Evolutionary conservation across 225 moss, liverwort and hornwort genomes (phyloP).

Genomic region (Lunularia cruciata): DNA sequence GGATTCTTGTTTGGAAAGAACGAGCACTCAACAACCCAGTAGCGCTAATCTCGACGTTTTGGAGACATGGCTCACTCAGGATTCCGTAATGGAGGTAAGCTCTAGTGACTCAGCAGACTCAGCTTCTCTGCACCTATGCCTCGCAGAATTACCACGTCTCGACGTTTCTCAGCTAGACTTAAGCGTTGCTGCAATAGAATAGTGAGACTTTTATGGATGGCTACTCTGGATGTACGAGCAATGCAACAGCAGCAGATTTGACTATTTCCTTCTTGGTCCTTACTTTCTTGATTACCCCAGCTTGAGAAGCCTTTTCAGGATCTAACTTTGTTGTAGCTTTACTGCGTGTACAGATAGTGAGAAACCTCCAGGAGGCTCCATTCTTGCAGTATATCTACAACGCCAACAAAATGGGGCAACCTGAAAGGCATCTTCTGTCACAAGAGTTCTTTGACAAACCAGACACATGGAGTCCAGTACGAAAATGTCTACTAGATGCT

Average conservation of each 20-base stretch:
- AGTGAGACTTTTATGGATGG: neutral
- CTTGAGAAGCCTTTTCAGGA: neutral
- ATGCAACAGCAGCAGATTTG: neutral
- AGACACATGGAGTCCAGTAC: constrained; percentile 55
- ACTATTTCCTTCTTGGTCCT: neutral
- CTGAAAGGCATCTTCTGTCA: constrained; percentile 51
- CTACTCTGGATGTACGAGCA: neutral
- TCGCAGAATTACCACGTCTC: neutral
- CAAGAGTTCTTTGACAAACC: constrained; percentile 52
- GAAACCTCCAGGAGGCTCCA: constrained; percentile 80
- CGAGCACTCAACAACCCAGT: neutral
- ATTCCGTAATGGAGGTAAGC: constrained; percentile 5
- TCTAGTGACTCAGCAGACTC: neutral
- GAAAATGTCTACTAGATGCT: constrained; percentile 39
- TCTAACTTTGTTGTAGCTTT: no score
- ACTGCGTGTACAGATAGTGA: constrained; percentile 58
- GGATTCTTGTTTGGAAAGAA: neutral
- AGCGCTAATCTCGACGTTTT: neutral
- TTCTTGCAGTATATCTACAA: constrained; percentile 69
- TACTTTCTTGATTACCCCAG: neutral
- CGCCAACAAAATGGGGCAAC: constrained; percentile 27
- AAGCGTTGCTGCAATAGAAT: no score
- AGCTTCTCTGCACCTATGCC: neutral
- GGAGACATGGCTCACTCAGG: neutral
- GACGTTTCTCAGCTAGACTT: neutral